Percentiles rank a stretch among this genome's conserved stretches.
These are phyloP conservation scores for Colletotrichum sp. DNA, from an alignment of 2,329 filamentous ascomycete species.

Conservation along the genomic window DNA sequence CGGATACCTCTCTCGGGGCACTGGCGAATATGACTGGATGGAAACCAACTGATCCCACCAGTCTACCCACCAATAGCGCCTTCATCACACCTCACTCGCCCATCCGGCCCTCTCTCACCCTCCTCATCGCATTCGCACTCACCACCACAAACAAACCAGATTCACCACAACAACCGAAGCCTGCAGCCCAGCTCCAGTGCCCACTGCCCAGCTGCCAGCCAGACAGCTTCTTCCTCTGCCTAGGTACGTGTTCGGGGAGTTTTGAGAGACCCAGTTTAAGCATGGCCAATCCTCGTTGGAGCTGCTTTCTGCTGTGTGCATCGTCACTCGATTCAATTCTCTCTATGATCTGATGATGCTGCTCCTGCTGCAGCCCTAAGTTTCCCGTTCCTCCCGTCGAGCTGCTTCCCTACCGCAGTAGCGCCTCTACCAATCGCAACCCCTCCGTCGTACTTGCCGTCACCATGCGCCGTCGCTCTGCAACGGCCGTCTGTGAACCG, in stretches of 20 bases:
- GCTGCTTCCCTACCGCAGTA: neutral
- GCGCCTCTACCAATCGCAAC: neutral
- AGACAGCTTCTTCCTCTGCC: neutral
- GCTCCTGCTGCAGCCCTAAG: conserved; percentile 15
- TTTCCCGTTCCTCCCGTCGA: neutral
- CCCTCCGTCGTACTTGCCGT: neutral
- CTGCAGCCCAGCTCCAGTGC: neutral
- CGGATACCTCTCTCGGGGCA: neutral
- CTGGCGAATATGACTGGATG: neutral
- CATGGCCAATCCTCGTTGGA: neutral
- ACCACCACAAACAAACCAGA: neutral
- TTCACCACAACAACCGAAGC: neutral
- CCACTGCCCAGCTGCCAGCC: neutral
- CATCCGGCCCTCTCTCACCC: neutral
- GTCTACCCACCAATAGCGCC: neutral
- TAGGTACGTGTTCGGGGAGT: neutral
- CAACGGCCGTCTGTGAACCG: neutral
- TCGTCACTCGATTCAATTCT: conserved; percentile 5
- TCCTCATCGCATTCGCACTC: neutral
- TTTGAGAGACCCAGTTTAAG: conserved; percentile 1
- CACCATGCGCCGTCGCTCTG: neutral
- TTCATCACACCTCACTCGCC: neutral
- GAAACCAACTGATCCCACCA: neutral
- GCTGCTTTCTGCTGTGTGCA: neutral
- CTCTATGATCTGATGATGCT: conserved; percentile 17